Base-by-base conservation (phyloP, 2,329 filamentous ascomycete genomes). In the Sporothrix inflata region DNA sequence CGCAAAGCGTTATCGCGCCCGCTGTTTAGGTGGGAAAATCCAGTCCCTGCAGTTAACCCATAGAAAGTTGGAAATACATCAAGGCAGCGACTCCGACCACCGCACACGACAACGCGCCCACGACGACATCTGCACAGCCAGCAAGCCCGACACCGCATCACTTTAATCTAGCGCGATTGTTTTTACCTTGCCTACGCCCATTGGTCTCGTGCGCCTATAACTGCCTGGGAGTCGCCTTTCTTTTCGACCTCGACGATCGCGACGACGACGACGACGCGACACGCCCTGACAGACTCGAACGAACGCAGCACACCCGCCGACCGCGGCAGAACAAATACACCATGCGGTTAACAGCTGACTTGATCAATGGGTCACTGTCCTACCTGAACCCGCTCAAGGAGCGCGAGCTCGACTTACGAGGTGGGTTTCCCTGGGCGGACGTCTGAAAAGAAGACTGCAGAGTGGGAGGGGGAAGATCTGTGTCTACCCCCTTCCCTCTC, bases 311-410 rank as follows among this genome's bases (percentile, higher is more conserved):
- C 63, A 49, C 63, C 14, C 42, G 16, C 40, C 21, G 16, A 34
- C 40, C 24, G 16, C 24, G 21, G 63, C 16, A 21, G n/a, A 16
- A 49, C 24, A 30, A n/a, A 30, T 47, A 12, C 40, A 85, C 80
- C 76, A 98, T 99, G 96, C 91, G 95, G 87, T 90, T 99, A 85
- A 98, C 95, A 75, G 91, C 93, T 77, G 96, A 98, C 83, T 90
- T 98, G 79, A 97, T 99, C 85, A 90, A 94, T 83, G 91, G 90
- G 83, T 97, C 96, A 81, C 92, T 97, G 77, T 98, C 95, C 82
- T 99, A 98, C 88, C 92, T 98, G 84, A 99, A 98, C 85, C 94
- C 95, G 82, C 89, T 99, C 83, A 97, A 96, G 85, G 96, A 99
- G 88, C 94, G 96, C 83, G 96, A 99, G 89, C 90, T 99, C 82